Percentiles rank a stretch among this genome's conserved stretches.
These are phyloP conservation scores for Candida vartiovaarae DNA, from an alignment of 805 yeast genomes.

Conservation along the genomic window DNA sequence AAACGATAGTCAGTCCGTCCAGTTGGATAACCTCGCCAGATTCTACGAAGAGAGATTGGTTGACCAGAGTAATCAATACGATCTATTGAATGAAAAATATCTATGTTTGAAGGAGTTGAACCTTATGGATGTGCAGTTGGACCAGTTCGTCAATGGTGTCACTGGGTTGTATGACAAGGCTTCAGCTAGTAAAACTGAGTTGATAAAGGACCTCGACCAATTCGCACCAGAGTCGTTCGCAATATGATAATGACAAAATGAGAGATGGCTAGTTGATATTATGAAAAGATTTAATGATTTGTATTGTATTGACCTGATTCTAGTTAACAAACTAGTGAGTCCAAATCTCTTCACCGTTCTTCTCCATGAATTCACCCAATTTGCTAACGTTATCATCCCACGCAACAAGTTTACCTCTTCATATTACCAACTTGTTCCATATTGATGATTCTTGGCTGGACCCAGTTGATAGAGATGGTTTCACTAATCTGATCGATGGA, in stretches of 20 bases:
- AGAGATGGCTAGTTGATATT: too few species aligned
- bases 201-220: too few species aligned
- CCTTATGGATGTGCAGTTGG: too few species aligned
- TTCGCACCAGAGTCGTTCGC: too few species aligned
- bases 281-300: too few species aligned
- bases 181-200: too few species aligned
- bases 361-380: constrained; percentile 54
- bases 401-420: constrained; percentile 58
- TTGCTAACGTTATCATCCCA: constrained; percentile 76
- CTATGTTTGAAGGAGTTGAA: neutral
- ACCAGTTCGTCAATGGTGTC: too few species aligned
- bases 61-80: constrained; percentile 23
- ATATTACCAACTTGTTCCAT: constrained; percentile 70
- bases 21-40: constrained; percentile 18
- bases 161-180: too few species aligned
- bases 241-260: too few species aligned
- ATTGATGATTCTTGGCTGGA: constrained; percentile 91
- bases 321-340: constrained; percentile 25
- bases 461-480: constrained; percentile 81
- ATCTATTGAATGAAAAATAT: constrained; percentile 11
- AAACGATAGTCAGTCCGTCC: constrained; percentile 12
- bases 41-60: constrained; percentile 22
- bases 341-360: constrained; percentile 61
- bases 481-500: constrained; percentile 80
- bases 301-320: neutral